These are phyloP conservation scores for Aureobasidium musti DNA, from an alignment of 2,329 filamentous ascomycete genomes.

Conservation along the genomic window DNA sequence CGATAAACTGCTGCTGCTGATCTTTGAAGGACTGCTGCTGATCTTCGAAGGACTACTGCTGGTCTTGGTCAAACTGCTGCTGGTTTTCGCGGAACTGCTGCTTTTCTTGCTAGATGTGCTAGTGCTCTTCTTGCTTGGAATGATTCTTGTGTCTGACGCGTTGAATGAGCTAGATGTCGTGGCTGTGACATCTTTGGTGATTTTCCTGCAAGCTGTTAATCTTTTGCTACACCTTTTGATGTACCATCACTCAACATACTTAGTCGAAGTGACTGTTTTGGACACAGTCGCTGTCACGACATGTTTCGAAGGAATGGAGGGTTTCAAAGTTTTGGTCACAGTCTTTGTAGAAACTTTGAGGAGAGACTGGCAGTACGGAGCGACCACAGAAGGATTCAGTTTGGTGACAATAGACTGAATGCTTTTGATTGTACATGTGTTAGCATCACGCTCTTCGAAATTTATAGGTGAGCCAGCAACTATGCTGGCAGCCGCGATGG, in stretches of 20 bases:
- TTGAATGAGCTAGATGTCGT: constrained; percentile 13
- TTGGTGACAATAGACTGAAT: constrained; percentile 18
- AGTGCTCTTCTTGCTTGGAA: constrained; percentile 9
- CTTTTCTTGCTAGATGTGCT: constrained; percentile 3
- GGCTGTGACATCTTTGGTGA: constrained; percentile 7
- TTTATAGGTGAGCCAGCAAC: constrained; percentile 20
- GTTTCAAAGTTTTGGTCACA: constrained; percentile 16
- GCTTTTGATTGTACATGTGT: constrained; percentile 14
- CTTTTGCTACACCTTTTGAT: neutral
- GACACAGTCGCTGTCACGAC: neutral
- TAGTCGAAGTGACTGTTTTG: constrained; percentile 4
- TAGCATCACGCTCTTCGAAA: constrained; percentile 15
- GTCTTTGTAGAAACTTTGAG: constrained; percentile 20
- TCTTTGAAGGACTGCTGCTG: neutral
- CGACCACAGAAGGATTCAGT: constrained; percentile 13
- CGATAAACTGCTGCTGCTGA: neutral
- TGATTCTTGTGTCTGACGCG: neutral
- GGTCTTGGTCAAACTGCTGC: neutral
- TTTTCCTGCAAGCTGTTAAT: neutral
- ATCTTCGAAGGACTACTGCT: neutral
- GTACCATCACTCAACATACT: neutral
- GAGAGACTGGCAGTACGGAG: constrained; percentile 25
- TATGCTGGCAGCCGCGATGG: constrained; percentile 15
- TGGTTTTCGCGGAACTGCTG: neutral
- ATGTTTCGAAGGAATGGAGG: neutral